A percentile compares a stretch with the other conserved stretches of the same genome.
Evolutionary conservation across 1,284 basidiomycete genomes (phyloP).

Genomic region (Coniferiporia weirii): DNA sequence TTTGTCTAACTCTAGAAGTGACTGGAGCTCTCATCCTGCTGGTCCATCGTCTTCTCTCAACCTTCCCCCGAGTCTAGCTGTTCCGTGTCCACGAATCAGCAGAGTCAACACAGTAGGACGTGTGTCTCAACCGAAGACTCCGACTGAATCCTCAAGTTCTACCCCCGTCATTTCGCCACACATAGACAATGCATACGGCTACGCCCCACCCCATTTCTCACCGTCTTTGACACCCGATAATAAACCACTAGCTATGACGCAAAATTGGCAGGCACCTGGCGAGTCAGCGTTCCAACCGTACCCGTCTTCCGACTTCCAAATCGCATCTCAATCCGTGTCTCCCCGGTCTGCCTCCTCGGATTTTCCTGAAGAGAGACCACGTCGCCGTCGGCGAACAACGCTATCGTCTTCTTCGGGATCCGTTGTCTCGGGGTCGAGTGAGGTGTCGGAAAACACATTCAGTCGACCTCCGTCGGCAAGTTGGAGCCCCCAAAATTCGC

Average conservation of each 20-base stretch:
- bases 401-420: background rate
- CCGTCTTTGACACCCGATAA: background rate
- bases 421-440: background rate
- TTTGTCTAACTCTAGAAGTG: background rate
- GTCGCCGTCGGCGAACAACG: conserved; percentile 2
- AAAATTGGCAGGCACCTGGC: background rate
- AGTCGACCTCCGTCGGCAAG: background rate
- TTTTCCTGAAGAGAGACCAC: conserved; percentile 3
- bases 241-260: background rate
- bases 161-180: background rate
- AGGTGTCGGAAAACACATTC: background rate
- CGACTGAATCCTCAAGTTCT: background rate
- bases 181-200: background rate
- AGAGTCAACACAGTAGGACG: background rate
- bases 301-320: background rate
- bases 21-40: background rate
- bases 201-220: background rate
- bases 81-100: background rate
- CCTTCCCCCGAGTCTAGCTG: background rate
- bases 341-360: background rate
- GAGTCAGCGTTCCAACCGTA: background rate
- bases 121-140: background rate
- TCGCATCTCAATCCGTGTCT: background rate
- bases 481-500: background rate
- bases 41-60: background rate